These are phyloP conservation scores for Castanopsis chinensis DNA, from an alignment of 306 rosid species.

Conservation along the genomic window DNA sequence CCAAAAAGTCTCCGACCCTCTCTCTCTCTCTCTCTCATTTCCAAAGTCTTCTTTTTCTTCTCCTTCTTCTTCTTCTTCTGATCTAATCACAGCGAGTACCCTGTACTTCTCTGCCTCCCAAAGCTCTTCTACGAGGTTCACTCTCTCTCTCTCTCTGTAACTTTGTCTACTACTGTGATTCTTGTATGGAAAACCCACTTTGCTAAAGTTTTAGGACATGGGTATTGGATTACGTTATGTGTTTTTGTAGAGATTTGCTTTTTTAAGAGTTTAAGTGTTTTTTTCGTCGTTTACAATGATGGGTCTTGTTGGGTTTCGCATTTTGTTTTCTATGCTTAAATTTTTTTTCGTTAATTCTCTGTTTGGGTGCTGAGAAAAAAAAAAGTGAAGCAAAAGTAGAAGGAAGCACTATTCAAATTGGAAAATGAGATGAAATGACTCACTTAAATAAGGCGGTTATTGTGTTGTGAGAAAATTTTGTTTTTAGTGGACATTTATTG, in stretches of 20 bases:
- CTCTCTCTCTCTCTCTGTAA: background rate
- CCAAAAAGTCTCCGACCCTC: background rate
- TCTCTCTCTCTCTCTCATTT: background rate
- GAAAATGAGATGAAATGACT: background rate
- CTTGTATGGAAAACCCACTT: background rate
- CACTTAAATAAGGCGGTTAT: background rate
- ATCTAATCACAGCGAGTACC: background rate
- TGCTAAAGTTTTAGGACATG: background rate
- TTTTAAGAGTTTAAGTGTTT: background rate
- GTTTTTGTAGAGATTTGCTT: background rate
- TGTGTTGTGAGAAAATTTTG: background rate
- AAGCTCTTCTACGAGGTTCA: background rate
- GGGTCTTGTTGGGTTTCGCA: conserved; percentile 2
- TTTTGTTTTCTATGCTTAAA: background rate
- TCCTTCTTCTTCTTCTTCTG: background rate
- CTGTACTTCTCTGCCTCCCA: background rate
- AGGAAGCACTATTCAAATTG: background rate
- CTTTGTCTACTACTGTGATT: background rate
- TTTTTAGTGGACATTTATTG: background rate
- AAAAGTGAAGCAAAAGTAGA: background rate
- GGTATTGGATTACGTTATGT: background rate
- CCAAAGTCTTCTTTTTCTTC: background rate
- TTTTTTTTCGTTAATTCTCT: background rate
- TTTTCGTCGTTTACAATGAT: background rate
- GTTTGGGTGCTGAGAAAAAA: background rate